These are phyloP conservation scores for Colletotrichum acutatum DNA, from an alignment of 2,329 filamentous ascomycete genomes.

Conservation along the genomic window DNA sequence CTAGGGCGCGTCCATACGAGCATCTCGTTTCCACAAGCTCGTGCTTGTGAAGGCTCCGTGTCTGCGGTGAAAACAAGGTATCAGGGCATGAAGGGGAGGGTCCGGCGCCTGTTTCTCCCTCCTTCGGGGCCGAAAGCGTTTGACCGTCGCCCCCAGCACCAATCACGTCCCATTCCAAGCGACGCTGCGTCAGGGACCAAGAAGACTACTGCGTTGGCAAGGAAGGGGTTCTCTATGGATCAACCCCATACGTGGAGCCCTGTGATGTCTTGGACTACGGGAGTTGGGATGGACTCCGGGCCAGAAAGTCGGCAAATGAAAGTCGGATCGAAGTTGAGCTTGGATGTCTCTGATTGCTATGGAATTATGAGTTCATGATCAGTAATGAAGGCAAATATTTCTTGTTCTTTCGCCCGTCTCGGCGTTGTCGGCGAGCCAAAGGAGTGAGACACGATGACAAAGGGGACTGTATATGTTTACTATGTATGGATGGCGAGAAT, in stretches of 20 bases:
- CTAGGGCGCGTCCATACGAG: too few species aligned
- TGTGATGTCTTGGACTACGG: constrained; percentile 13
- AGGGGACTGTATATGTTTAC: background rate
- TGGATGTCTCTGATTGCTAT: background rate
- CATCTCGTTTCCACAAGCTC: background rate
- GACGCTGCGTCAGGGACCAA: background rate
- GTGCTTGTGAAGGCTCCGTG: too few species aligned
- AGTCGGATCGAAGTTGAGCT: constrained; percentile 7
- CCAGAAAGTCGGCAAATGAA: constrained; percentile 23
- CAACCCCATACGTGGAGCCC: background rate
- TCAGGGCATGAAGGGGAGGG: background rate
- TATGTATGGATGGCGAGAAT: background rate
- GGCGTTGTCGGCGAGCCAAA: background rate
- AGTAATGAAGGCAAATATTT: background rate
- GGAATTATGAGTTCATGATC: background rate
- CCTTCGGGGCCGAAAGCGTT: constrained; percentile 16
- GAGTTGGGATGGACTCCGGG: constrained; percentile 1
- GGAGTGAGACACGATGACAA: constrained; percentile 3
- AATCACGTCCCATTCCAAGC: background rate
- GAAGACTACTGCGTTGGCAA: background rate
- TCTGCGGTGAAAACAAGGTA: background rate
- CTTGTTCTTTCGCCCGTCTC: background rate
- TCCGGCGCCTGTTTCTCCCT: background rate
- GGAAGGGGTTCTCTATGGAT: background rate
- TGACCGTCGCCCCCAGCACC: background rate